These are phyloP conservation scores for Coemansia sp. DNA, from an alignment of 192 early-diverging fungal species.

Conservation along the genomic window DNA sequence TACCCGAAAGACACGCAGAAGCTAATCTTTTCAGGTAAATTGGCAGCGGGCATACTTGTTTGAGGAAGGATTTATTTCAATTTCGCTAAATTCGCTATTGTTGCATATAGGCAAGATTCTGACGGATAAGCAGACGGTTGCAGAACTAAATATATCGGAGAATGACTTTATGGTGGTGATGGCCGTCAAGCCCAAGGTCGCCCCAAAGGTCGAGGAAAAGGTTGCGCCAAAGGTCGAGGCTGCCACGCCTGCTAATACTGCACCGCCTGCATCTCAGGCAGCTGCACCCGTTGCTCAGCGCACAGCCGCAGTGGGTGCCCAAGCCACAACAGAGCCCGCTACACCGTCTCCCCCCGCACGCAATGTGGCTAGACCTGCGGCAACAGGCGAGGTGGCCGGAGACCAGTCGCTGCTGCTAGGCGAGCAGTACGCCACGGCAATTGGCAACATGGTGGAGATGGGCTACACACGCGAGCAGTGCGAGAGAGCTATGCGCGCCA, in stretches of 20 bases:
- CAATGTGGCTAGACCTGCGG: neutral
- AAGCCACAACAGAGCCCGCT: constrained; percentile 44
- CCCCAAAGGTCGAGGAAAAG: constrained; percentile 22
- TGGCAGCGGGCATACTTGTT: neutral
- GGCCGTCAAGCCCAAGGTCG: constrained; percentile 70
- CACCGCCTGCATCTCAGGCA: constrained; percentile 33
- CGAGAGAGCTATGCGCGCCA: constrained; percentile 88
- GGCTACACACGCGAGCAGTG: constrained; percentile 88
- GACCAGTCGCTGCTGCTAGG: constrained; percentile 61
- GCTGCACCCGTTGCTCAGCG: constrained; percentile 44
- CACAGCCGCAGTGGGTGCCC: constrained; percentile 26
- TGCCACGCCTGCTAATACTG: constrained; percentile 38
- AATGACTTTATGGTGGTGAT: constrained; percentile 96
- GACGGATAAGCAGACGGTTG: constrained; percentile 69
- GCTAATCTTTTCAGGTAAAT: constrained; percentile 69
- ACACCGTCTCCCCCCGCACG: constrained; percentile 55
- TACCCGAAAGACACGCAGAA: constrained; percentile 74
- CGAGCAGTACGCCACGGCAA: constrained; percentile 72
- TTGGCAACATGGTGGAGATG: constrained; percentile 92
- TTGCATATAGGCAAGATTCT: constrained; percentile 72
- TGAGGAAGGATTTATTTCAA: too few species aligned
- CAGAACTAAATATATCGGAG: constrained; percentile 75
- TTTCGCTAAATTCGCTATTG: too few species aligned
- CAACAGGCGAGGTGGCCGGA: constrained; percentile 30
- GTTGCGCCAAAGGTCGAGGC: constrained; percentile 15